Conservation (phyloP, 2,329 filamentous ascomycete genomes). For the Chrysoporthe puriensis region DNA sequence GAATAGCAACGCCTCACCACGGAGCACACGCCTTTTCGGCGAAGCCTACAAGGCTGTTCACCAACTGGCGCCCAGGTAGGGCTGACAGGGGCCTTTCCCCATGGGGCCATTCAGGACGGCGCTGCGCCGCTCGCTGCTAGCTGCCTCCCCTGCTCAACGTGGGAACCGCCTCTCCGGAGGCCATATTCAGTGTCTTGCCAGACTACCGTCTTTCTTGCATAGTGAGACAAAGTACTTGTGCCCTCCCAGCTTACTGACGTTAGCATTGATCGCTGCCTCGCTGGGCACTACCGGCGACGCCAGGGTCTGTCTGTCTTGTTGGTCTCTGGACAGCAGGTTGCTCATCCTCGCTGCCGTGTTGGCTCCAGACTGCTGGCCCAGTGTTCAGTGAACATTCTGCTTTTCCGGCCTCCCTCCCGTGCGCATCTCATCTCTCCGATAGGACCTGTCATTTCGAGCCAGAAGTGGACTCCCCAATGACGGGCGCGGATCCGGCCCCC, state of each 20-base stretch:
- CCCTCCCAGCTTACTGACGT: not conserved
- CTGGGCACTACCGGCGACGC: slow-evolving; percentile 1
- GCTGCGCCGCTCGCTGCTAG: slow-evolving; percentile 11
- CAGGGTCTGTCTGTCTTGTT: not conserved
- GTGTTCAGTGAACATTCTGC: not conserved
- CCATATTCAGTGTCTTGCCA: not conserved
- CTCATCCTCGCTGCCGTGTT: not conserved
- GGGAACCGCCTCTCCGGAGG: not conserved
- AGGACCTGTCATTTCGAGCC: slow-evolving; percentile 4
- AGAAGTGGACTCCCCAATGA: slow-evolving; percentile 1
- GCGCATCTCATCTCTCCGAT: not conserved
- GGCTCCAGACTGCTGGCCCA: slow-evolving; percentile 3
- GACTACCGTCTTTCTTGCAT: not conserved
- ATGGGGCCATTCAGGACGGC: slow-evolving; percentile 2
- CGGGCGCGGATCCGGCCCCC: not conserved
- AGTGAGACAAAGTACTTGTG: not conserved
- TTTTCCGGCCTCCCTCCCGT: not conserved
- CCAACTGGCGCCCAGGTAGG: slow-evolving; percentile 6
- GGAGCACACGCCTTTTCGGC: slow-evolving; percentile 1
- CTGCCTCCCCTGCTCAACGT: not conserved
- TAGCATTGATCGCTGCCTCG: slow-evolving; percentile 14
- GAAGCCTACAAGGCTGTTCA: slow-evolving; percentile 16
- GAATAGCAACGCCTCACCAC: slow-evolving; percentile 3
- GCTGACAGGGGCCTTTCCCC: slow-evolving; percentile 6
- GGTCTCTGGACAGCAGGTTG: not conserved